Evolutionary conservation across 331 rosid species (phyloP), one percentile per base, ranked within the genome.

Genomic region (Spiraea crenata): DNA sequence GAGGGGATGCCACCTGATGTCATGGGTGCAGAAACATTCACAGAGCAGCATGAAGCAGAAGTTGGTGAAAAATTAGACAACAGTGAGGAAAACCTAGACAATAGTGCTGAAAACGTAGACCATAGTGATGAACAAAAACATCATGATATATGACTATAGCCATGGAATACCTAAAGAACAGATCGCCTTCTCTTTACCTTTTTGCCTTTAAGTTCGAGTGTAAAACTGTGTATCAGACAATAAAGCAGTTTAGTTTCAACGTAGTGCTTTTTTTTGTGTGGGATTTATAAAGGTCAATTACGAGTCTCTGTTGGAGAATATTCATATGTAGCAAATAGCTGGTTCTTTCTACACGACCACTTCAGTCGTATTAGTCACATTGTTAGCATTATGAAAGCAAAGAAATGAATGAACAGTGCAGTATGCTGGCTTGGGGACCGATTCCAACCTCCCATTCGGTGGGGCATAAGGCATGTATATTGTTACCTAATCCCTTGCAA

Each of bases 201-300:
- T 25, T 57, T 62, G 70, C 50, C 78, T 54, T 79, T 59, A 57
- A 54, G 64, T 44, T 73, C 49, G 85, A 79, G 90, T 82, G 90
- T 81, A 86, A 69, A 84, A 76, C 90, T 47, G 7, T 90, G 89
- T 77, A 72, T 77, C 80, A 73, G 82, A 79, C 74, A 78, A 69
- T 76, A 77, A 83, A 74, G 75, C 59, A 74, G 78, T 61, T 25
- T 64, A 60, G 78, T 69, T 70, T 54, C 73, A 75, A 68, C 48
- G 67, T n/a, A 3, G 66, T 67, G 49, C 13, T 48, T 31, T 19
- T 52, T 72, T 19, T 52, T 72, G 38, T 41, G 11, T 80, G 12
- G 64, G 65, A 70, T 57, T 34, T 68, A 46, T 15, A n/a, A 13
- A 35, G 50, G 15, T 66, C 25, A 46, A 7, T 10, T 15, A 14